Evolutionary conservation across 1,284 basidiomycete species (phyloP).

Genomic region (Kwoniella shivajii): DNA sequence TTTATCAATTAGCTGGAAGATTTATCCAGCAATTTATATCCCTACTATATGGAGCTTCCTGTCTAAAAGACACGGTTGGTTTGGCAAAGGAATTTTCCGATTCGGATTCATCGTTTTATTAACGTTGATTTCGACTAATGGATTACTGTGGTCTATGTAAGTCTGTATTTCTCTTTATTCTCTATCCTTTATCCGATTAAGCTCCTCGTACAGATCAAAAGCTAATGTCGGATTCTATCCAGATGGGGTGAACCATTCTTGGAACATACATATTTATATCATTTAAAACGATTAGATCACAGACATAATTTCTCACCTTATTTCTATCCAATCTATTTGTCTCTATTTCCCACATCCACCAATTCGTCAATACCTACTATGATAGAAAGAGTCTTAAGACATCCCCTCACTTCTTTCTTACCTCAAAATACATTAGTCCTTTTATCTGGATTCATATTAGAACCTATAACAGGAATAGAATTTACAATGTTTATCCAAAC

Average conservation of each 20-base stretch:
- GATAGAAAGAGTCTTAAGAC: conserved; percentile 28
- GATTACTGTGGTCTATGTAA: conserved; percentile 73
- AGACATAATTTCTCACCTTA: conserved; percentile 98
- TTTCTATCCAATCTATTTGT: conserved; percentile 90
- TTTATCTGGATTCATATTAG: conserved; percentile 42
- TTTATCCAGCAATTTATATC: conserved; percentile 91
- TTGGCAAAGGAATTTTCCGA: conserved; percentile 64
- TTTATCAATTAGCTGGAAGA: conserved; percentile 86
- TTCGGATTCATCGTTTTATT: conserved; percentile 70
- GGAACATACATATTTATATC: conserved; percentile 90
- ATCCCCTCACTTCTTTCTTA: conserved; percentile 52
- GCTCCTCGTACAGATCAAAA: no score
- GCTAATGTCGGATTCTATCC: conserved; percentile 6
- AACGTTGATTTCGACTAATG: conserved; percentile 70
- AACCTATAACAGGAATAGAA: conserved; percentile 60
- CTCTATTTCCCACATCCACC: conserved; percentile 32
- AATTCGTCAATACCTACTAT: background rate
- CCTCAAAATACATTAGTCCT: conserved; percentile 54
- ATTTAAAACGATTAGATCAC: conserved; percentile 86
- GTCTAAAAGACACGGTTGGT: conserved; percentile 49
- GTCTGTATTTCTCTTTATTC: conserved; percentile 42
- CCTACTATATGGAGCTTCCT: conserved; percentile 72
- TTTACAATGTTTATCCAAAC: conserved; percentile 86
- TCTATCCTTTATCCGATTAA: background rate
- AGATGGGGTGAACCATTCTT: conserved; percentile 95